Evolutionary conservation across 441 rosid genomes (phyloP).

Genomic region (Erodium texanum): DNA sequence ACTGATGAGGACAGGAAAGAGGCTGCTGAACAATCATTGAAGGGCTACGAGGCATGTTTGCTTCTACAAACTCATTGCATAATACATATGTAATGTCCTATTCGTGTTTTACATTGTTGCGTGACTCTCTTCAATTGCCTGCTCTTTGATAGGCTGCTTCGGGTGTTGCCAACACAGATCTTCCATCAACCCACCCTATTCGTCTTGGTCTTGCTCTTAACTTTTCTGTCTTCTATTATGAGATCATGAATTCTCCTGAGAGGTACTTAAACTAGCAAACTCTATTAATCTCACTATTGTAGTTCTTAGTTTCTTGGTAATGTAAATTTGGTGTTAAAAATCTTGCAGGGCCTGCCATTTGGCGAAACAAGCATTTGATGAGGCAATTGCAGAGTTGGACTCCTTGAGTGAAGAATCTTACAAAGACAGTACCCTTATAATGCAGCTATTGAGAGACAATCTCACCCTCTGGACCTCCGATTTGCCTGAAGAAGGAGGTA

Average conservation of each 20-base stretch:
- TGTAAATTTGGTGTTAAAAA: not conserved
- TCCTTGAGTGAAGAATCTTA: constrained; percentile 94
- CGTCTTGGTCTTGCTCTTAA: constrained; percentile 98
- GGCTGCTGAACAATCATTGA: constrained; percentile 84
- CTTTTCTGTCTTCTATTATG: constrained; percentile 96
- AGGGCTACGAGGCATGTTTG: constrained; percentile 74
- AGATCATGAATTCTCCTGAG: constrained; percentile 98
- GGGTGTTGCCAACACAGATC: constrained; percentile 70
- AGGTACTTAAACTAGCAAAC: constrained; percentile 29
- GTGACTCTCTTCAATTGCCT: not conserved
- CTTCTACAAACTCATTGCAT: not conserved
- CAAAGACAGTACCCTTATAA: constrained; percentile 94
- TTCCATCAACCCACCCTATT: constrained; percentile 95
- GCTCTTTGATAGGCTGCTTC: constrained; percentile 60
- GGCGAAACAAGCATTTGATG: constrained; percentile 27
- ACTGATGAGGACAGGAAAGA: constrained; percentile 89
- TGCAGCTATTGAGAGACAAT: constrained; percentile 96
- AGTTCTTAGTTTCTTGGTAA: not conserved
- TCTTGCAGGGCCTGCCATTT: constrained; percentile 81
- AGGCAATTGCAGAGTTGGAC: constrained; percentile 95
- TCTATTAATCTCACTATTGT: not conserved
- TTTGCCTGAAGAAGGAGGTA: constrained; percentile 98
- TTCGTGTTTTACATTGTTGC: not conserved
- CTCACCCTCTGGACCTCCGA: constrained; percentile 99
- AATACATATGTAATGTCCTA: not conserved